These are phyloP conservation scores for Stenogyne calaminthoides DNA, from an alignment of 305 asterid genomes.

Conservation along the genomic window DNA sequence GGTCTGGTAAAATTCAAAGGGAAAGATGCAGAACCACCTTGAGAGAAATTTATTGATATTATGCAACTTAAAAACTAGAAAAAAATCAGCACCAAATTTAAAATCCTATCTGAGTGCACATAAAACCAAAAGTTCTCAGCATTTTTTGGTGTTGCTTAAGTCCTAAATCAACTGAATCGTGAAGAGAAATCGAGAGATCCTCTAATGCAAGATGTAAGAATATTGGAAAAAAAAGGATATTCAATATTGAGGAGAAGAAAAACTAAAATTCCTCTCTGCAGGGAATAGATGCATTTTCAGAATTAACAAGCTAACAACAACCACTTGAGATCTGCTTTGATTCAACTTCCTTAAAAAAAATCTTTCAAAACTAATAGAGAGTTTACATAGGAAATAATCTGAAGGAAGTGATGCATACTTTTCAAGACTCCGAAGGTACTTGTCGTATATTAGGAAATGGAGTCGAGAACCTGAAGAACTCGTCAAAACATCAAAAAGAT, in stretches of 20 bases:
- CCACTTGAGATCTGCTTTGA: conserved; percentile 26
- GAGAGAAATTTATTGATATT: conserved; percentile 13
- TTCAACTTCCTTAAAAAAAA: conserved; percentile 9
- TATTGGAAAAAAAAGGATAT: background rate
- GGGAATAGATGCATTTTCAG: conserved; percentile 10
- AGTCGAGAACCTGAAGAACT: conserved; percentile 72
- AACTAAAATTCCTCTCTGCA: conserved; percentile 1
- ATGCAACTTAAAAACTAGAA: conserved; percentile 23
- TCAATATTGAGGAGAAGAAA: conserved; percentile 1
- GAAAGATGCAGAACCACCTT: background rate
- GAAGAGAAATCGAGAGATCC: conserved; percentile 17
- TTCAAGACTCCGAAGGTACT: conserved; percentile 84
- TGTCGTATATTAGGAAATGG: conserved; percentile 81
- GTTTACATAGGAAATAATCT: conserved; percentile 26
- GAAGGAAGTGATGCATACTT: conserved; percentile 64
- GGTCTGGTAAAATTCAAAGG: conserved; percentile 15
- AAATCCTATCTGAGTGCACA: conserved; percentile 22
- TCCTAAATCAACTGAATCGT: conserved; percentile 18
- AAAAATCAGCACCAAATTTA: conserved; percentile 12
- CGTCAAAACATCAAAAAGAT: conserved; percentile 82
- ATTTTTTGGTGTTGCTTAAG: conserved; percentile 6
- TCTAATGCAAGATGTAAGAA: conserved; percentile 15
- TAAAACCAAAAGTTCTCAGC: conserved; percentile 10
- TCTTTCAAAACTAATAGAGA: conserved; percentile 13
- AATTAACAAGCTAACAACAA: conserved; percentile 15